Conservation (phyloP, 2,329 filamentous ascomycete genomes). For the Fonsecaea monophora region DNA sequence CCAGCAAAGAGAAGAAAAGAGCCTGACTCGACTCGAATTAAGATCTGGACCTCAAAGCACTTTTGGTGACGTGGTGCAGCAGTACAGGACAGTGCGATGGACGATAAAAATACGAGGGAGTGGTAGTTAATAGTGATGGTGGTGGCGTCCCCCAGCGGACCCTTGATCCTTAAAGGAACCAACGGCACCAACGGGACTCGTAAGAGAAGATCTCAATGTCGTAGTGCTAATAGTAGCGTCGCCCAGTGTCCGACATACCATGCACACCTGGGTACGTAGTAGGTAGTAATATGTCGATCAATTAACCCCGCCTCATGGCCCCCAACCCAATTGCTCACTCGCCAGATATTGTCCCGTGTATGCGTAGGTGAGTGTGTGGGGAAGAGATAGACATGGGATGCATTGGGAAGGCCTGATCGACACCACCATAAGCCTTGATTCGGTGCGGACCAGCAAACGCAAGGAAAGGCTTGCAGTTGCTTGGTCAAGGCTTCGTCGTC, state of each 20-base stretch:
- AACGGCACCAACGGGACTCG: background rate
- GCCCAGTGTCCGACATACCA: too few relatives aligned
- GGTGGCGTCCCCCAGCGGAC: background rate
- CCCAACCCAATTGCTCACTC: too few relatives aligned
- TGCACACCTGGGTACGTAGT: too few relatives aligned
- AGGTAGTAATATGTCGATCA: constrained; percentile 12
- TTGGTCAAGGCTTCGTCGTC: constrained; percentile 9
- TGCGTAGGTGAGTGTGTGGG: background rate
- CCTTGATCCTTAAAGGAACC: constrained; percentile 8
- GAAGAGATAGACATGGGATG: background rate
- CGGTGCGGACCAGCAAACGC: background rate
- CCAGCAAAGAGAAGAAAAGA: too few relatives aligned
- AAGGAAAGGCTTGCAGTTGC: background rate
- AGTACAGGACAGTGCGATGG: background rate
- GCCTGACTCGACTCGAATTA: too few relatives aligned
- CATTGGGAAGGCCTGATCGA: constrained; percentile 3
- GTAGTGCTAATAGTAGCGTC: constrained; percentile 9
- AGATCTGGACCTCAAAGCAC: too few relatives aligned
- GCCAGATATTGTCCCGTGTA: too few relatives aligned
- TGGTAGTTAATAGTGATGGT: background rate
- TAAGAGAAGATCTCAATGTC: constrained; percentile 3
- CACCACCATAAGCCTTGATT: background rate
- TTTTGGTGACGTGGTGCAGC: too few relatives aligned
- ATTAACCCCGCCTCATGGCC: background rate
- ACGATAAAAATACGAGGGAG: background rate